Conservation (phyloP, 495 filamentous ascomycete species). For the Polyplosphaeria fusca region DNA sequence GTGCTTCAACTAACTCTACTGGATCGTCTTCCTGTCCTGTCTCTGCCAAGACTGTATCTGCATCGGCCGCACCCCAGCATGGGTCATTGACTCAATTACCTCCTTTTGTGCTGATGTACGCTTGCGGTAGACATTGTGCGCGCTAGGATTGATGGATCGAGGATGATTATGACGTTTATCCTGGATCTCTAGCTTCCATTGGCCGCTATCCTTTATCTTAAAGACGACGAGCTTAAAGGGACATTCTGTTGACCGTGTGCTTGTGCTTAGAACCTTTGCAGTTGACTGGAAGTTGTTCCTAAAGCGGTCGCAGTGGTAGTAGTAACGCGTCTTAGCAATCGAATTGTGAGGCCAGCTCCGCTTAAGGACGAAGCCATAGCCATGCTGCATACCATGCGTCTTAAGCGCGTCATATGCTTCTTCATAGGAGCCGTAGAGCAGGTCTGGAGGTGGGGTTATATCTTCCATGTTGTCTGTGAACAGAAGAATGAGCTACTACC, state of each 20-base stretch:
- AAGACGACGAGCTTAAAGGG: constrained; percentile 13
- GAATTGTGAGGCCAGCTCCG: too few species aligned
- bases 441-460: too few species aligned
- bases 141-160: not conserved
- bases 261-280: constrained; percentile 11
- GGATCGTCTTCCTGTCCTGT: too few species aligned
- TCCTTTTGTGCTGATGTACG: constrained; percentile 5
- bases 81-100: constrained; percentile 2
- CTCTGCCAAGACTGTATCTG: too few species aligned
- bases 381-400: constrained; percentile 5
- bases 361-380: constrained; percentile 10
- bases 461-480: too few species aligned
- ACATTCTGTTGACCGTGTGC: too few species aligned
- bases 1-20: too few species aligned
- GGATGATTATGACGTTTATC: not conserved
- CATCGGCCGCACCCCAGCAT: not conserved
- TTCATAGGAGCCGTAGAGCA: too few species aligned
- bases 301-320: constrained; percentile 5
- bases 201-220: not conserved
- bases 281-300: constrained; percentile 4
- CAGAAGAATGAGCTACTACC: too few species aligned
- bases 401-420: constrained; percentile 4
- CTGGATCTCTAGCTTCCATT: too few species aligned
- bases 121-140: constrained; percentile 1
- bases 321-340: constrained; percentile 9